phyloP scores from a whole-genome alignment of 495 filamentous ascomycete species.

The Aspergillus coremiiformis region DNA sequence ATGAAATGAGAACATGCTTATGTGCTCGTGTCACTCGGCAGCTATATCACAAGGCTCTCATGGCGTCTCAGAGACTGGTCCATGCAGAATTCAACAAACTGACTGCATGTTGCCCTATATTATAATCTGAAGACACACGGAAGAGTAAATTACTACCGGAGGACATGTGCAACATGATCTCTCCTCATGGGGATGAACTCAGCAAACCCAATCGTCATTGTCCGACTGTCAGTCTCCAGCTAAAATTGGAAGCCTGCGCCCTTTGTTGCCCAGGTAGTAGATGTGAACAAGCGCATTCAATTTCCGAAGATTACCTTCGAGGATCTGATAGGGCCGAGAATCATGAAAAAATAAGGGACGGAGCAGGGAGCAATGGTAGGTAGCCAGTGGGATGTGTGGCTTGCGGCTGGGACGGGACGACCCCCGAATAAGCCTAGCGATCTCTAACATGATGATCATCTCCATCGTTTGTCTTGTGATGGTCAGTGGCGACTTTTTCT shows the following conservation, averaged over 20 bases:
- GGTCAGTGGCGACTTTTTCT: slow-evolving; percentile 4
- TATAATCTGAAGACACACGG: background rate
- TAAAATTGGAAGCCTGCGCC: background rate
- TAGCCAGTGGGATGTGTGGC: slow-evolving; percentile 13
- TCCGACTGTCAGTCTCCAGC: background rate
- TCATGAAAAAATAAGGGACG: background rate
- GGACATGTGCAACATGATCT: background rate
- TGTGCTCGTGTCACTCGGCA: background rate
- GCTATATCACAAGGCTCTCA: background rate
- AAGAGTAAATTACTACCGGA: background rate
- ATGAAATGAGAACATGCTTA: no score
- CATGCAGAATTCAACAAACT: background rate
- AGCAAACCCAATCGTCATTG: background rate
- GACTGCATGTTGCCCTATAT: background rate
- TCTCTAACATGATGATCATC: slow-evolving; percentile 1
- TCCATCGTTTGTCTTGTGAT: background rate
- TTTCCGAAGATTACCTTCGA: background rate
- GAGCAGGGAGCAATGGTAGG: slow-evolving; percentile 1
- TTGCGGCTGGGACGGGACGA: slow-evolving; percentile 1
- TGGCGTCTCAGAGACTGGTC: background rate
- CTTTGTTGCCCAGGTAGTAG: background rate
- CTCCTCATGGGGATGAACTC: background rate
- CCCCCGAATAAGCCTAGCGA: slow-evolving; percentile 1
- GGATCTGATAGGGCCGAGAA: background rate
- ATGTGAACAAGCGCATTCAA: background rate